Percentiles rank a stretch among this genome's conserved stretches.
These are phyloP conservation scores for Thalia dealbata DNA, from an alignment of 176 grass and related monocot species.

Conservation along the genomic window DNA sequence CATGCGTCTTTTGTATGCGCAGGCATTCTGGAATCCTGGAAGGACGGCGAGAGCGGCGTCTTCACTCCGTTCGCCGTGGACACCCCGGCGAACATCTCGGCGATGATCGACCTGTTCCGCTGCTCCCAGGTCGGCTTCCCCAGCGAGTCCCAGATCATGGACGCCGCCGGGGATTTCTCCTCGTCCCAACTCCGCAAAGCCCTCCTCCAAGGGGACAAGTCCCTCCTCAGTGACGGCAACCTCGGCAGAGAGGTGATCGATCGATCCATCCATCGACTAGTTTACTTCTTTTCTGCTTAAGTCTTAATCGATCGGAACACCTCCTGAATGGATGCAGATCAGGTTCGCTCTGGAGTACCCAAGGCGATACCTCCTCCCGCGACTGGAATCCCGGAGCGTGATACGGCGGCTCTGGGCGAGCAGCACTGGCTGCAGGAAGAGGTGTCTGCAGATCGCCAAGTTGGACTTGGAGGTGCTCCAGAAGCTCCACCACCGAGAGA, in stretches of 20 bases:
- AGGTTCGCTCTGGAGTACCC: conserved; percentile 12
- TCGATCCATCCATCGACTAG: neutral
- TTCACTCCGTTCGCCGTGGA: too few relatives aligned
- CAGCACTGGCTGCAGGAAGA: neutral
- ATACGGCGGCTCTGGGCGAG: neutral
- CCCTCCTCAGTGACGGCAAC: neutral
- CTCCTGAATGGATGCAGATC: neutral
- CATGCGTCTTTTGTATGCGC: too few relatives aligned
- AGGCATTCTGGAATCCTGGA: too few relatives aligned
- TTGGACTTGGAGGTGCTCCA: conserved; percentile 4
- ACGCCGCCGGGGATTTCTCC: too few relatives aligned
- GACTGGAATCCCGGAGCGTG: neutral
- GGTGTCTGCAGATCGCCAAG: neutral
- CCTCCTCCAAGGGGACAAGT: too few relatives aligned
- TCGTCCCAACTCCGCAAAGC: too few relatives aligned
- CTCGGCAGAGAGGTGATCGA: neutral
- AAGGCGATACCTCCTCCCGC: conserved; percentile 4
- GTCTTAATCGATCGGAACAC: neutral
- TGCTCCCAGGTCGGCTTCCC: too few relatives aligned
- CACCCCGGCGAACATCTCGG: too few relatives aligned
- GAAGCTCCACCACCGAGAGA: conserved; percentile 7
- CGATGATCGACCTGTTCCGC: too few relatives aligned
- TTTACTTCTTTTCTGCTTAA: neutral
- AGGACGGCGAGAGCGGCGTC: too few relatives aligned
- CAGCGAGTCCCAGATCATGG: too few relatives aligned